Evolutionary conservation across 2,329 filamentous ascomycete species (phyloP).

Genomic region (Raffaelea arxii): DNA sequence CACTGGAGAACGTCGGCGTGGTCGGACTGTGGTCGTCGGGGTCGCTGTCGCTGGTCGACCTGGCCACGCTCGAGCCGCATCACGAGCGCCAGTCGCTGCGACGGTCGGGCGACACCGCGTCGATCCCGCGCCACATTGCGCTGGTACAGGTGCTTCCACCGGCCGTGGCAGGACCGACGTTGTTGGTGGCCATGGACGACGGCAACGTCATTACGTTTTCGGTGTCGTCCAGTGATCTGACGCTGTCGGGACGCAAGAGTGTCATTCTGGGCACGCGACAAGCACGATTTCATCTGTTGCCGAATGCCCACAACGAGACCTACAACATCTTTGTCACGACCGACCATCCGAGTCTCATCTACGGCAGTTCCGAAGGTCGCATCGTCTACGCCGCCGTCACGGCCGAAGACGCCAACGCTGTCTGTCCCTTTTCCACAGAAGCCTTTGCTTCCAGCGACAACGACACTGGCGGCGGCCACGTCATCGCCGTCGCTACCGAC

Average conservation of each 20-base stretch:
- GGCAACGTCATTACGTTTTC: slow-evolving; percentile 81
- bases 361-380: slow-evolving; percentile 67
- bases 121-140: slow-evolving; percentile 73
- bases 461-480: too few relatives aligned
- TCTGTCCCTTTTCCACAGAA: slow-evolving; percentile 73
- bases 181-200: slow-evolving; percentile 87
- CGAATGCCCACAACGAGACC: slow-evolving; percentile 49
- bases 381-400: slow-evolving; percentile 92
- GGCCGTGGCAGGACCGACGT: slow-evolving; percentile 49
- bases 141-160: slow-evolving; percentile 68
- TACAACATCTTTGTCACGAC: slow-evolving; percentile 87
- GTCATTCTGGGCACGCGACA: slow-evolving; percentile 80
- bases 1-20: slow-evolving; percentile 57
- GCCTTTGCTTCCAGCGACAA: too few relatives aligned
- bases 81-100: slow-evolving; percentile 55
- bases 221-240: slow-evolving; percentile 50
- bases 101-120: slow-evolving; percentile 54
- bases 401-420: slow-evolving; percentile 70
- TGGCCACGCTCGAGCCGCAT: slow-evolving; percentile 52
- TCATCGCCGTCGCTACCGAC: slow-evolving; percentile 72
- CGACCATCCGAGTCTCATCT: slow-evolving; percentile 89
- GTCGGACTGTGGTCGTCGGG: slow-evolving; percentile 85
- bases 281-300: slow-evolving; percentile 69
- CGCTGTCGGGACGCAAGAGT: slow-evolving; percentile 65
- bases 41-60: slow-evolving; percentile 61